Evolutionary conservation across 805 yeast genomes (phyloP).

Genomic region (Starmerella stigmatis): DNA sequence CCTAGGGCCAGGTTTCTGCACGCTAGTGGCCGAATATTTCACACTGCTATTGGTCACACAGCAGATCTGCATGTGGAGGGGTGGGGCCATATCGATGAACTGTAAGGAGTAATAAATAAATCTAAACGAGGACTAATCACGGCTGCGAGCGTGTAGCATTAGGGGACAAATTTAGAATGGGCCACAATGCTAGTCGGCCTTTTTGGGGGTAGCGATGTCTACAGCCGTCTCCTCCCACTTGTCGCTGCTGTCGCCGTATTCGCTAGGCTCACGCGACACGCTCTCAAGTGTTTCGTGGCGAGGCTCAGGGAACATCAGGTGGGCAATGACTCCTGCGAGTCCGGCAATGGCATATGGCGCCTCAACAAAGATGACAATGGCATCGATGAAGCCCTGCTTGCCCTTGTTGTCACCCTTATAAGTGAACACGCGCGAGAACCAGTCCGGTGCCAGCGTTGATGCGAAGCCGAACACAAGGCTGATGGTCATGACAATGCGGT

Average conservation of each 20-base stretch:
- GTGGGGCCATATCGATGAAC: too few relatives aligned
- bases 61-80: neutral
- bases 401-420: slow-evolving; percentile 50
- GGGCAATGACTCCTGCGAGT: slow-evolving; percentile 49
- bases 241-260: neutral
- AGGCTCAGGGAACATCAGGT: slow-evolving; percentile 50
- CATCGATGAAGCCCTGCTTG: slow-evolving; percentile 53
- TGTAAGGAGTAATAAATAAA: too few relatives aligned
- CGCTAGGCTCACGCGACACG: neutral
- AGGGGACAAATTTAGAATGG: too few relatives aligned
- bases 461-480: slow-evolving; percentile 58
- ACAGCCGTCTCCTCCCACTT: neutral
- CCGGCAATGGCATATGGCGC: slow-evolving; percentile 70
- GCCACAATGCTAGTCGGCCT: neutral
- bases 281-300: slow-evolving; percentile 28
- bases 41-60: too few relatives aligned
- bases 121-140: too few relatives aligned
- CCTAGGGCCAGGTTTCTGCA: too few relatives aligned
- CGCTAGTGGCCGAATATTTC: too few relatives aligned
- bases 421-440: slow-evolving; percentile 58
- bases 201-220: neutral
- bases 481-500: slow-evolving; percentile 60
- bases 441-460: slow-evolving; percentile 49
- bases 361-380: slow-evolving; percentile 58
- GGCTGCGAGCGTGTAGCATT: too few relatives aligned